Percentiles rank a stretch among this genome's conserved stretches.
phyloP scores from a whole-genome alignment of 2,329 filamentous ascomycete genomes.

The Aspergillus sp. region DNA sequence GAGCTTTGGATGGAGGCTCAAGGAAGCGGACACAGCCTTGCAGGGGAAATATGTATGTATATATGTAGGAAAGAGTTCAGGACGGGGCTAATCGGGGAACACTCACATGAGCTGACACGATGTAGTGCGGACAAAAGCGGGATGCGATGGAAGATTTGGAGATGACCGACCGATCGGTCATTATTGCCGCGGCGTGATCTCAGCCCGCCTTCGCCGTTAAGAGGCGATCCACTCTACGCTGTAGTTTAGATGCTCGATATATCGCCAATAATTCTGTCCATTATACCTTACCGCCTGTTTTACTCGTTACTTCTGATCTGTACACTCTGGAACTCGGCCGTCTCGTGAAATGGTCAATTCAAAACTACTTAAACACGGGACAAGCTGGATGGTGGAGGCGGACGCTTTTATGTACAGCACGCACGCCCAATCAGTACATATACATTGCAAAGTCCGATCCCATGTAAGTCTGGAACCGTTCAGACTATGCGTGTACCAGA shows the following conservation, averaged over 20 bases:
- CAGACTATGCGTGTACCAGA: conserved; percentile 23
- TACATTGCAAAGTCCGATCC: conserved; percentile 32
- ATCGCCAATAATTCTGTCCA: not conserved
- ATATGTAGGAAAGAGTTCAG: not conserved
- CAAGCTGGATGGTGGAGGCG: conserved; percentile 27
- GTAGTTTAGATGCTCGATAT: no score
- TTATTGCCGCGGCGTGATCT: not conserved
- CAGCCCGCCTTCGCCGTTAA: not conserved
- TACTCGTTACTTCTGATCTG: not conserved
- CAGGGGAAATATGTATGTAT: not conserved
- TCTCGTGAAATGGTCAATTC: conserved; percentile 3
- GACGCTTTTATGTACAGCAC: conserved; percentile 37
- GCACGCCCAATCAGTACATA: conserved; percentile 31
- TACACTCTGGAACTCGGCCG: not conserved
- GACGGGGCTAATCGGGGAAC: not conserved
- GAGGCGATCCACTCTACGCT: not conserved
- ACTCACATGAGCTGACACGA: not conserved
- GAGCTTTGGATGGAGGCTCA: not conserved
- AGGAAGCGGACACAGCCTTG: not conserved
- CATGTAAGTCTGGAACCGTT: conserved; percentile 20
- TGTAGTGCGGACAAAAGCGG: not conserved
- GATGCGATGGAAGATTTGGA: conserved; percentile 1
- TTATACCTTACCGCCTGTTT: not conserved
- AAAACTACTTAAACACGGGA: conserved; percentile 15
- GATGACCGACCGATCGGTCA: not conserved